Conservation (phyloP, 106 monocot genomes). For the Dendrobium chrysotoxum region DNA sequence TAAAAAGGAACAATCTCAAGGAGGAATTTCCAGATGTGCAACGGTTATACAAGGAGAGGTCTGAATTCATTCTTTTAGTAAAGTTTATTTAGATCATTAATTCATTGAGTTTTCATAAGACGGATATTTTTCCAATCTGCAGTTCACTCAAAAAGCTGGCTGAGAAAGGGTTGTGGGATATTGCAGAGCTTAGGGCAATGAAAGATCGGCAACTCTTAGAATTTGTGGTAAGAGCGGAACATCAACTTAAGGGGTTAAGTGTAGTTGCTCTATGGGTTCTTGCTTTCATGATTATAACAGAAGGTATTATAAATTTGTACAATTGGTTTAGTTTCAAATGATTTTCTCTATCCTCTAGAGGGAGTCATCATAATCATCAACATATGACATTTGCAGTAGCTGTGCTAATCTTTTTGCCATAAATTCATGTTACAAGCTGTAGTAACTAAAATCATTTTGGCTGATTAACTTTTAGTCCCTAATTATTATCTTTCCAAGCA, state of each 20-base stretch:
- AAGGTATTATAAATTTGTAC: background rate
- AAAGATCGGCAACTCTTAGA: constrained; percentile 69
- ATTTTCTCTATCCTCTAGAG: background rate
- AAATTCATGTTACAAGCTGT: background rate
- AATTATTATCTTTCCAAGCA: background rate
- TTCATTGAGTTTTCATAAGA: background rate
- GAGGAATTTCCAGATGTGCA: constrained; percentile 72
- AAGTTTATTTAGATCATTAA: background rate
- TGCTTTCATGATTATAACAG: background rate
- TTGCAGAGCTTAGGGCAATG: constrained; percentile 76
- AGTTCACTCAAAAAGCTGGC: constrained; percentile 85
- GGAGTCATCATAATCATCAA: background rate
- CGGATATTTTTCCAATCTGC: constrained; percentile 4
- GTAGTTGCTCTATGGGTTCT: background rate
- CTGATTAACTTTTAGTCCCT: background rate
- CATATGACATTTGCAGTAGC: background rate
- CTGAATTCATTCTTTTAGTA: background rate
- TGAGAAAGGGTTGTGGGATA: constrained; percentile 95
- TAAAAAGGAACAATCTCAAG: constrained; percentile 64
- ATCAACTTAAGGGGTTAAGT: background rate
- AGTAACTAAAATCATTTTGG: constrained; percentile 1
- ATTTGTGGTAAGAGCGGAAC: constrained; percentile 52
- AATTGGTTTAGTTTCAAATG: background rate
- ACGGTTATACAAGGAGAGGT: constrained; percentile 81
- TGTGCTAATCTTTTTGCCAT: background rate